phyloP scores from a whole-genome alignment of 1,284 basidiomycete genomes.

The Volvariella surrecta region DNA sequence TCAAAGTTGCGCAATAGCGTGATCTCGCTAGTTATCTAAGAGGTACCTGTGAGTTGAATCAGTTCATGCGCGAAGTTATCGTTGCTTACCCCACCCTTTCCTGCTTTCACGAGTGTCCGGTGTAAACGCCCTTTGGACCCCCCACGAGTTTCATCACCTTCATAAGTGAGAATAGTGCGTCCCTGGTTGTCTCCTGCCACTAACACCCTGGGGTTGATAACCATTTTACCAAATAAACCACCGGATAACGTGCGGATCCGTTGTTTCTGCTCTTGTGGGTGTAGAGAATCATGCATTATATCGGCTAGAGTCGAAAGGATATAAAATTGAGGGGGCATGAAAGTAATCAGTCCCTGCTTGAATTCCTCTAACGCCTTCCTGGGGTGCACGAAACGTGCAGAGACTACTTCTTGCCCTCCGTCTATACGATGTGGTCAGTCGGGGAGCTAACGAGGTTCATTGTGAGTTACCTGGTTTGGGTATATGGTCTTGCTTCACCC shows the following conservation, averaged over 20 bases:
- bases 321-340: slow-evolving; percentile 71
- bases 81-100: slow-evolving; percentile 36
- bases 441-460: background rate
- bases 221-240: slow-evolving; percentile 50
- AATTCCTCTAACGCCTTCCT: slow-evolving; percentile 41
- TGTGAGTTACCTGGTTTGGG: slow-evolving; percentile 41
- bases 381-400: slow-evolving; percentile 54
- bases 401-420: slow-evolving; percentile 59
- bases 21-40: slow-evolving; percentile 39
- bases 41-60: background rate
- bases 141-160: slow-evolving; percentile 60
- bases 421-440: slow-evolving; percentile 22
- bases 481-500: slow-evolving; percentile 43
- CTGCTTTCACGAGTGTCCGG: slow-evolving; percentile 37
- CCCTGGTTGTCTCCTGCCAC: slow-evolving; percentile 33
- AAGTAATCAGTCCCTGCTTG: slow-evolving; percentile 36
- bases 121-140: slow-evolving; percentile 50
- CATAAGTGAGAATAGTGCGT: slow-evolving; percentile 43
- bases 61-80: background rate
- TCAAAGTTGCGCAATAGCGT: slow-evolving; percentile 49
- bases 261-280: slow-evolving; percentile 34
- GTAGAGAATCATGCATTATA: slow-evolving; percentile 32
- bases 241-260: slow-evolving; percentile 37
- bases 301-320: slow-evolving; percentile 48
- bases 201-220: slow-evolving; percentile 41